A percentile compares a stretch with the other conserved stretches of the same genome.
These are phyloP conservation scores for Penicillium angulare DNA, from an alignment of 495 filamentous ascomycete genomes.

Conservation along the genomic window DNA sequence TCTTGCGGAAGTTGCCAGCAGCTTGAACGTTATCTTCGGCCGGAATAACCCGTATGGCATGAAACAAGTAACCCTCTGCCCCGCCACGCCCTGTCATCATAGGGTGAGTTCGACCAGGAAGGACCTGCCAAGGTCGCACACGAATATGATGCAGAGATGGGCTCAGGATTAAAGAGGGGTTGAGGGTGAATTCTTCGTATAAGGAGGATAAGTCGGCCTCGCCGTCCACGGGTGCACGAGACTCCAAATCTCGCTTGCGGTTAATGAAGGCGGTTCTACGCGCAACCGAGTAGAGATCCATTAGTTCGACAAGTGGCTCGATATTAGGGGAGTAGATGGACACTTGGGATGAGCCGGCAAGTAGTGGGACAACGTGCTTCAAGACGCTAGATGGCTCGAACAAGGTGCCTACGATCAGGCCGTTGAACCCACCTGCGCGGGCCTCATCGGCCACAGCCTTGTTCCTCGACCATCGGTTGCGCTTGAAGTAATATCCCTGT, in stretches of 20 bases:
- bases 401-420: conserved; percentile 72
- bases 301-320: conserved; percentile 70
- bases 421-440: conserved; percentile 73
- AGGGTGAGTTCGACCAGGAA: conserved; percentile 90
- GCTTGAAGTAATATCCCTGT: conserved; percentile 80
- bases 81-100: conserved; percentile 87
- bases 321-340: conserved; percentile 79
- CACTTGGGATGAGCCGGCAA: conserved; percentile 78
- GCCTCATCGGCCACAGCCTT: conserved; percentile 68
- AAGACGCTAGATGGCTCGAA: conserved; percentile 81
- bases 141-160: conserved; percentile 76
- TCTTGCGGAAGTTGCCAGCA: conserved; percentile 65
- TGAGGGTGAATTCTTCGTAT: conserved; percentile 71
- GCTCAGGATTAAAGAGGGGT: conserved; percentile 78
- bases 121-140: conserved; percentile 78
- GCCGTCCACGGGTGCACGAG: conserved; percentile 17
- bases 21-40: conserved; percentile 75
- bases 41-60: conserved; percentile 76
- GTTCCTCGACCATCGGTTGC: conserved; percentile 70
- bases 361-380: conserved; percentile 67
- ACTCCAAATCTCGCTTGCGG: conserved; percentile 34
- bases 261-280: conserved; percentile 70
- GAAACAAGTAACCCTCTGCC: conserved; percentile 87
- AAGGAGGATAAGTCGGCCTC: conserved; percentile 44
- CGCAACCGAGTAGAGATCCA: conserved; percentile 76